A percentile compares a stretch with the other conserved stretches of the same genome.
Evolutionary conservation across 306 rosid species (phyloP).

Genomic region (Cicer bijugum): DNA sequence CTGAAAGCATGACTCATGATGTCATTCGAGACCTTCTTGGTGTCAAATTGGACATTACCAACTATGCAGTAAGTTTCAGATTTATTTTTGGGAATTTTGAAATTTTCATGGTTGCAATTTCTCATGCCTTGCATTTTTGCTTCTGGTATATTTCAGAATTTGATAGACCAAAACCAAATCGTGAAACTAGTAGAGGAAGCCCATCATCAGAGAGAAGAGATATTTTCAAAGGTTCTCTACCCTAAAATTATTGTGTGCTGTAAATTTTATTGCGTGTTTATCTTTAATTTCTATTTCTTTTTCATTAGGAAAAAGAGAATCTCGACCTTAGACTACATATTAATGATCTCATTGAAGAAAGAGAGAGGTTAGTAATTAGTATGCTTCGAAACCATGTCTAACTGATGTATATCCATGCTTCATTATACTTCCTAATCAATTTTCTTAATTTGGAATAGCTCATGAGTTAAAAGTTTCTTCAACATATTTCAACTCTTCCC

Average conservation of each 20-base stretch:
- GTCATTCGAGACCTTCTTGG: constrained; percentile 96
- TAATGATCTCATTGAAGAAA: constrained; percentile 69
- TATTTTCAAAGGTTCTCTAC: constrained; percentile 61
- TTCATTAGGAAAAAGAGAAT: constrained; percentile 72
- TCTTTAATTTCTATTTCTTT: constrained; percentile 32
- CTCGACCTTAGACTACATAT: constrained; percentile 61
- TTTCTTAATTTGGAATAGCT: constrained; percentile 39
- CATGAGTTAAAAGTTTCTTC: constrained; percentile 32
- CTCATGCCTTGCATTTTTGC: constrained; percentile 47
- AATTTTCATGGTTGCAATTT: constrained; percentile 33
- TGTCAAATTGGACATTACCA: constrained; percentile 84
- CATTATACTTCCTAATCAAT: constrained; percentile 19
- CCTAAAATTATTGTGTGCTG: constrained; percentile 10
- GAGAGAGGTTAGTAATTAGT: constrained; percentile 65
- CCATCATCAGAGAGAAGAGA: constrained; percentile 66
- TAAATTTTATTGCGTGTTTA: constrained; percentile 1
- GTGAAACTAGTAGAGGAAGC: constrained; percentile 74
- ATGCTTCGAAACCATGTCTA: constrained; percentile 24
- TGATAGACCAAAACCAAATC: constrained; percentile 76
- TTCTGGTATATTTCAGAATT: constrained; percentile 56
- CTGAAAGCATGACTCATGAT: constrained; percentile 98
- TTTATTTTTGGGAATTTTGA: constrained; percentile 23
- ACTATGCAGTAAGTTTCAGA: constrained; percentile 74
- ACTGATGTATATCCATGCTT: constrained; percentile 25
- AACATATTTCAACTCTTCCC: constrained; percentile 12